Evolutionary conservation across 1,284 basidiomycete species (phyloP).

Genomic region (Pisolithus thermaeus): DNA sequence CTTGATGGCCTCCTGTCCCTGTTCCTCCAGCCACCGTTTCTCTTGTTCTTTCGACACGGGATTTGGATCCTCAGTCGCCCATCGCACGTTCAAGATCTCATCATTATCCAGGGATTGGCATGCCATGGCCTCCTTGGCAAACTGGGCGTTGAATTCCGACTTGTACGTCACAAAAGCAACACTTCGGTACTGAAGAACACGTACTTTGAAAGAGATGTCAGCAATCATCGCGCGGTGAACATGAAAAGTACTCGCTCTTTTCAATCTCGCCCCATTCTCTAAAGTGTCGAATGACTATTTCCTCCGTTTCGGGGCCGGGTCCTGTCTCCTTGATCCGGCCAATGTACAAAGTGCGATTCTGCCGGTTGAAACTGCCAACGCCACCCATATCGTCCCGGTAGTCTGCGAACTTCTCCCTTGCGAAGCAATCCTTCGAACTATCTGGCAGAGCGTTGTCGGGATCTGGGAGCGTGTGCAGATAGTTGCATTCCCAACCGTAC

Average conservation of each 20-base stretch:
- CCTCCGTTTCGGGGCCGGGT: conserved; percentile 82
- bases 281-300: conserved; percentile 87
- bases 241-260: conserved; percentile 58
- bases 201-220: conserved; percentile 45
- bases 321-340: conserved; percentile 92
- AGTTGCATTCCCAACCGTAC: conserved; percentile 96
- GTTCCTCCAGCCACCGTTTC: conserved; percentile 72
- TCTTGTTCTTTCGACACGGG: conserved; percentile 82
- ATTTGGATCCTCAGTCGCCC: conserved; percentile 97
- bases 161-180: conserved; percentile 98
- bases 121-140: conserved; percentile 99
- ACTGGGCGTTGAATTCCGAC: conserved; percentile 83
- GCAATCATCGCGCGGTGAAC: neutral
- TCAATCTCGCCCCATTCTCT: conserved; percentile 97
- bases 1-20: conserved; percentile 81
- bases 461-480: conserved; percentile 83
- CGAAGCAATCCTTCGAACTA: conserved; percentile 94
- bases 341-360: conserved; percentile 94
- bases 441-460: conserved; percentile 71
- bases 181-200: conserved; percentile 88
- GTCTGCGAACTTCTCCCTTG: conserved; percentile 93
- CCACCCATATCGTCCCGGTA: conserved; percentile 99
- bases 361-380: conserved; percentile 90
- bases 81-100: conserved; percentile 96
- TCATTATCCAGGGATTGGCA: conserved; percentile 97